Conservation (phyloP, 2,329 filamentous ascomycete genomes). For the Thielaviopsis musarum region DNA sequence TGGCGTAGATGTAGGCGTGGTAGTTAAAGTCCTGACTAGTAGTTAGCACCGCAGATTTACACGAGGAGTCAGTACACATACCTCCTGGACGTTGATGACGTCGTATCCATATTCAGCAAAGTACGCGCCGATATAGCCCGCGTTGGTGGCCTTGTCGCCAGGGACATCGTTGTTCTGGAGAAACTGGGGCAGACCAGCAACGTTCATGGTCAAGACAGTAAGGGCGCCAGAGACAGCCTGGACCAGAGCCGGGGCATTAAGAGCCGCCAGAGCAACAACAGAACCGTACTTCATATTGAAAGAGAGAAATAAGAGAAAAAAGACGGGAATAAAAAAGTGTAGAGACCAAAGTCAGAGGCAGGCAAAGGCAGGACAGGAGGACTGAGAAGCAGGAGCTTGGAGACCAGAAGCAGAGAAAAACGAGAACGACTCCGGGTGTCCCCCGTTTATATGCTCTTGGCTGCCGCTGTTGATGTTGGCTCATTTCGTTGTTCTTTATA, state of each 20-base stretch:
- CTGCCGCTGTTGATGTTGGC: neutral
- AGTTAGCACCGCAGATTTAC: neutral
- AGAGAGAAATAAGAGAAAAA: neutral
- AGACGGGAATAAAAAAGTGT: neutral
- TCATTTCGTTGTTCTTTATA: neutral
- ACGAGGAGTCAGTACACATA: constrained; percentile 13
- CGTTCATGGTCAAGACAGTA: constrained; percentile 38
- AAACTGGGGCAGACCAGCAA: constrained; percentile 39
- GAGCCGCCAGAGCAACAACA: constrained; percentile 3
- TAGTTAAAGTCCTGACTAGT: constrained; percentile 42
- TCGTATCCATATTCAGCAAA: constrained; percentile 42
- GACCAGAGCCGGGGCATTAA: constrained; percentile 7
- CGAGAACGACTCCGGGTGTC: neutral
- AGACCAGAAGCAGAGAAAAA: neutral
- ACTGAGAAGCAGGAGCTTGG: neutral
- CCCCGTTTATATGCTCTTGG: neutral
- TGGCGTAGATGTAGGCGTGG: constrained; percentile 44
- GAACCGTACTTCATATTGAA: constrained; percentile 10
- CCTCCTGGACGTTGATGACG: constrained; percentile 49
- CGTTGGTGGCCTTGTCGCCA: constrained; percentile 43
- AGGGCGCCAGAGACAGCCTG: constrained; percentile 22
- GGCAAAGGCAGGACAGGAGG: neutral
- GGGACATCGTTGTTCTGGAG: constrained; percentile 43
- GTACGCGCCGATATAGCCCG: constrained; percentile 35
- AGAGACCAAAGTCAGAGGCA: neutral